Conservation (phyloP, 2,329 filamentous ascomycete species). For the Xylariaceae sp. region DNA sequence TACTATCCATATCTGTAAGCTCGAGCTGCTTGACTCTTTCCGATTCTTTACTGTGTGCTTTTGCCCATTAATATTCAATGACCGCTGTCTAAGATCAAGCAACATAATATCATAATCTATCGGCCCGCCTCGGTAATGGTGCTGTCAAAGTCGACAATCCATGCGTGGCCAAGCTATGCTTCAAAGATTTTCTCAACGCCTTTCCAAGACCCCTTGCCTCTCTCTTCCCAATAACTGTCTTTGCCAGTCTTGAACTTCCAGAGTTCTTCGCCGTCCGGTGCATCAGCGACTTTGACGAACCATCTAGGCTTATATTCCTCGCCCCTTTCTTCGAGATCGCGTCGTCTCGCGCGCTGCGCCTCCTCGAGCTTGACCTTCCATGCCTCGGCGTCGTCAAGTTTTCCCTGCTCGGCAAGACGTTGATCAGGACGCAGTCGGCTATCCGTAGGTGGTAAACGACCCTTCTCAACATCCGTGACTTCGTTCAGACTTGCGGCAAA, state of each 20-base stretch:
- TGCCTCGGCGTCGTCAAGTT: constrained; percentile 77
- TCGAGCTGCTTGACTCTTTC: too few species aligned
- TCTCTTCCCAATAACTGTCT: constrained; percentile 91
- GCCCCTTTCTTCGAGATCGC: constrained; percentile 70
- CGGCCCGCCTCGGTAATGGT: too few species aligned
- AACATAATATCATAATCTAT: not conserved
- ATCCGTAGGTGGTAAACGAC: constrained; percentile 75
- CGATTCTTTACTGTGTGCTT: too few species aligned
- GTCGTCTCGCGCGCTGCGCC: constrained; percentile 70
- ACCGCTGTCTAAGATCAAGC: too few species aligned
- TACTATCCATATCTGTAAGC: too few species aligned
- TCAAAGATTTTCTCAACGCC: constrained; percentile 29
- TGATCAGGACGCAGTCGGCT: constrained; percentile 83
- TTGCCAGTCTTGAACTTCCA: constrained; percentile 76
- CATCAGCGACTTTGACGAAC: constrained; percentile 71
- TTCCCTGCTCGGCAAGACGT: constrained; percentile 74
- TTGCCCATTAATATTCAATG: too few species aligned
- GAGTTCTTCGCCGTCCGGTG: constrained; percentile 59
- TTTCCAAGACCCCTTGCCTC: constrained; percentile 40
- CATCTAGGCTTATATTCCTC: constrained; percentile 73
- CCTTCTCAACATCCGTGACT: constrained; percentile 73
- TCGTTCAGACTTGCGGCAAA: constrained; percentile 89
- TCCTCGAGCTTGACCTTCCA: constrained; percentile 84
- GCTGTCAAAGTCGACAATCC: too few species aligned
- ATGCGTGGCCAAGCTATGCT: too few species aligned